Percentiles rank a stretch among this genome's conserved stretches.
Conservation (phyloP, 2,329 filamentous ascomycete species). For the Fonsecaea pugnacius region DNA sequence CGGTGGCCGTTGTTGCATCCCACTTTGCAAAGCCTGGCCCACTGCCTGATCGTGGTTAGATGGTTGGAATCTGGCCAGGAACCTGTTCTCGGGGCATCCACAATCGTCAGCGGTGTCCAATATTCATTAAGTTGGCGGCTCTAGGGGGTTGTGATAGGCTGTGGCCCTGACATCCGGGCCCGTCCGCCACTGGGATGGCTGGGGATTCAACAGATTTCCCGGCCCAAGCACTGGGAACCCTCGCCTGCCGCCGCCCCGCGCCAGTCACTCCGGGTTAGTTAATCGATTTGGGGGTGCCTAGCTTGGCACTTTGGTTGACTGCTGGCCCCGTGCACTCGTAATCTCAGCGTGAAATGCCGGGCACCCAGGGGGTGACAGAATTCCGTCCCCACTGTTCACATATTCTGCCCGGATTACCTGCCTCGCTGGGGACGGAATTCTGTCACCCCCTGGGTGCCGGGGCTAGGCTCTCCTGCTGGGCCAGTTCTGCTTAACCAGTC, state of each 20-base stretch:
- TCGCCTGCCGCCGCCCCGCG: background rate
- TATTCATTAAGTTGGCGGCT: background rate
- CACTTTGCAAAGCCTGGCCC: background rate
- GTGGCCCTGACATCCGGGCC: background rate
- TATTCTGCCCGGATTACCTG: background rate
- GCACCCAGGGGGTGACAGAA: background rate
- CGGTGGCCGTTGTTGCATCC: slow-evolving; percentile 9
- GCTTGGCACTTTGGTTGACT: background rate
- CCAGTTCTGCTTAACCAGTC: background rate
- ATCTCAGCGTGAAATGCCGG: background rate
- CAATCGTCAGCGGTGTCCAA: background rate
- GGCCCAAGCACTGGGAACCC: background rate
- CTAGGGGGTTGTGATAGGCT: background rate
- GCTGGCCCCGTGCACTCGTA: background rate
- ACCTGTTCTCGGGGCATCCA: background rate
- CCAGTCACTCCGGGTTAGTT: background rate
- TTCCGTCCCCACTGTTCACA: background rate
- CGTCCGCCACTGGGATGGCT: background rate
- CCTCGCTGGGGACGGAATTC: too few species aligned
- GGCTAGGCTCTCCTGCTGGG: background rate
- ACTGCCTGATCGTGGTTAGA: slow-evolving; percentile 7
- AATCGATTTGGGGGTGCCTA: background rate
- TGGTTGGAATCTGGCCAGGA: background rate
- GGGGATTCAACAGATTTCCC: background rate
- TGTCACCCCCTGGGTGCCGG: too few species aligned